These are phyloP conservation scores for Diaporthe batatas DNA, from an alignment of 2,329 filamentous ascomycete species.

Conservation along the genomic window DNA sequence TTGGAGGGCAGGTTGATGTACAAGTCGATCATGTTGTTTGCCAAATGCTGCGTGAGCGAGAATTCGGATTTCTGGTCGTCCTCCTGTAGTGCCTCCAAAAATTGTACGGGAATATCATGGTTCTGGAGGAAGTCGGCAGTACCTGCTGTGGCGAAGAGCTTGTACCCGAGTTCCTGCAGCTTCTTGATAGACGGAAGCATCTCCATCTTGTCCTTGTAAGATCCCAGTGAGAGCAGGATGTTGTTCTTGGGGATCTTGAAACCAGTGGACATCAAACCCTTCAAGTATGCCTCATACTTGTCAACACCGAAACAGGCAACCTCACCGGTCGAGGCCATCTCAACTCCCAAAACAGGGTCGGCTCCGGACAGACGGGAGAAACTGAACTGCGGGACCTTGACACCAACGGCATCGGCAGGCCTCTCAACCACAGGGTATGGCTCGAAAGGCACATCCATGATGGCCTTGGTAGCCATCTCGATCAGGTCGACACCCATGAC, in stretches of 20 bases:
- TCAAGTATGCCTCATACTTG: slow-evolving; percentile 98
- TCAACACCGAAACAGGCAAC: slow-evolving; percentile 96
- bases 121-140: slow-evolving; percentile 97
- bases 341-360: slow-evolving; percentile 95
- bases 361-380: slow-evolving; percentile 97
- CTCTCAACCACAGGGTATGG: slow-evolving; percentile 86
- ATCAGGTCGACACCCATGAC: slow-evolving; percentile 98
- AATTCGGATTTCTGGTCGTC: slow-evolving; percentile 95
- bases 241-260: slow-evolving; percentile 98
- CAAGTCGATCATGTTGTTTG: slow-evolving; percentile 97
- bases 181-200: slow-evolving; percentile 94
- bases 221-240: slow-evolving; percentile 93
- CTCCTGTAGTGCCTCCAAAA: slow-evolving; percentile 87
- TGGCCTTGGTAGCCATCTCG: slow-evolving; percentile 98
- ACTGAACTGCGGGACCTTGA: slow-evolving; percentile 99
- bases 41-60: slow-evolving; percentile 94
- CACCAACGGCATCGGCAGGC: slow-evolving; percentile 86
- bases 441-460: slow-evolving; percentile 84
- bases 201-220: slow-evolving; percentile 98
- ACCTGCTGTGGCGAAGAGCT: slow-evolving; percentile 94
- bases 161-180: slow-evolving; percentile 91
- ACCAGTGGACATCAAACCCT: slow-evolving; percentile 93
- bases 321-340: slow-evolving; percentile 99
- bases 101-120: slow-evolving; percentile 92
- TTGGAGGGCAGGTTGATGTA: slow-evolving; percentile 99